Conservation (phyloP, 1,284 basidiomycete genomes). For the Leccinum fuscescens region DNA sequence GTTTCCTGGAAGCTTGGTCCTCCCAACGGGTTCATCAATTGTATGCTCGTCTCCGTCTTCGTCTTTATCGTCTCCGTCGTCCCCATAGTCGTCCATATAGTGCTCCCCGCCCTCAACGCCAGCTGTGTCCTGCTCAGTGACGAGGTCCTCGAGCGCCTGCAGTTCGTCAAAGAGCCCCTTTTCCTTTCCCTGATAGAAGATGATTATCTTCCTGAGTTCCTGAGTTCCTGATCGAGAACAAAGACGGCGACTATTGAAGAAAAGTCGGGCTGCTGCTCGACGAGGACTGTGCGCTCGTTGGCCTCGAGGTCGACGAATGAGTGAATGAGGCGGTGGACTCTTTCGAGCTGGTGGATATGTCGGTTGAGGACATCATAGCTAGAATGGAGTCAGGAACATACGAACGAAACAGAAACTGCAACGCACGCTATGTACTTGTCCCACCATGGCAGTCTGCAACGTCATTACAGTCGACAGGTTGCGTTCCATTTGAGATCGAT, state of each 20-base stretch:
- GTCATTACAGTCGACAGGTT: no score
- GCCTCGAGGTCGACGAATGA: constrained; percentile 62
- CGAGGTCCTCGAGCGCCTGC: no score
- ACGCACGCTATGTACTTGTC: background rate
- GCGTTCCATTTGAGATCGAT: no score
- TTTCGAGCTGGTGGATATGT: constrained; percentile 81
- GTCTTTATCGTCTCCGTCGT: no score
- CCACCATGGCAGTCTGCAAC: background rate
- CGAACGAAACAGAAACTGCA: no score
- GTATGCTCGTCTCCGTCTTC: no score
- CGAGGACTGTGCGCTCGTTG: constrained; percentile 57
- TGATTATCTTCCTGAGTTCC: constrained; percentile 81
- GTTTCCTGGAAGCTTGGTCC: constrained; percentile 24
- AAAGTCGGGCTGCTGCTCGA: constrained; percentile 34
- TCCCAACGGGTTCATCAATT: constrained; percentile 1
- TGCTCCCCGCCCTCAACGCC: no score
- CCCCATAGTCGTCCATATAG: no score
- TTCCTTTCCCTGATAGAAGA: constrained; percentile 58
- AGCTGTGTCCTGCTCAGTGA: no score
- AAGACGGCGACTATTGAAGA: constrained; percentile 60
- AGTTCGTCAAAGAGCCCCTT: no score
- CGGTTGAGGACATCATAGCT: constrained; percentile 89
- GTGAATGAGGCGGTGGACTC: constrained; percentile 37
- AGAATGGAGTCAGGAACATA: constrained; percentile 7
- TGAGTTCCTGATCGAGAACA: constrained; percentile 78